phyloP scores from a whole-genome alignment of 2,329 filamentous ascomycete genomes.

The Cladorrhinum sp. region DNA sequence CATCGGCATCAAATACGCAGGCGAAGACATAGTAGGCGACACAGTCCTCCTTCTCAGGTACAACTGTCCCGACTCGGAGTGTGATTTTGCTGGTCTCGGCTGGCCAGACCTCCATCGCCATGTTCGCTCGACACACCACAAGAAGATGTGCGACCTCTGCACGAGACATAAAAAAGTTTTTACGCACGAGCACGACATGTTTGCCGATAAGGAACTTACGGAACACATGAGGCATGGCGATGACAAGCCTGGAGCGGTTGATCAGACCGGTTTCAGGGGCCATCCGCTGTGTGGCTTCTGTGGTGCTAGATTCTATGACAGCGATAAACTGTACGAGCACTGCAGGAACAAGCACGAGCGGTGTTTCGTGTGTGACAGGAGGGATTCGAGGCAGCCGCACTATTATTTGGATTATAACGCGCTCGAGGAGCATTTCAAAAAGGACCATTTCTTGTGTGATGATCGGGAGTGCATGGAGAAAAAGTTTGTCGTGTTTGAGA shows the following conservation, averaged over 20 bases:
- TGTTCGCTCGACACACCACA: slow-evolving; percentile 77
- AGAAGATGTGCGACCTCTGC: slow-evolving; percentile 89
- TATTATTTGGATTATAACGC: slow-evolving; percentile 90
- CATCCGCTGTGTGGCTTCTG: slow-evolving; percentile 96
- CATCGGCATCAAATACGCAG: slow-evolving; percentile 88
- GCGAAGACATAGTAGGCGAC: slow-evolving; percentile 84
- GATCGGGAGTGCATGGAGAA: slow-evolving; percentile 90
- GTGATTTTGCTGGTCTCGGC: slow-evolving; percentile 73
- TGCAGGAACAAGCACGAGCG: slow-evolving; percentile 92
- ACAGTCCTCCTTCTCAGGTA: slow-evolving; percentile 84
- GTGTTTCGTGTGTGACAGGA: slow-evolving; percentile 88
- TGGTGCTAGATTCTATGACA: slow-evolving; percentile 86
- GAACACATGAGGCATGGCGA: slow-evolving; percentile 90
- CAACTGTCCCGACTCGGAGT: slow-evolving; percentile 85
- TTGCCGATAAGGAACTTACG: slow-evolving; percentile 74
- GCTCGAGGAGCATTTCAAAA: slow-evolving; percentile 80
- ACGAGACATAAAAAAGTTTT: slow-evolving; percentile 96
- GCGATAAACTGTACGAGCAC: slow-evolving; percentile 91
- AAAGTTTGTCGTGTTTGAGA: slow-evolving; percentile 96
- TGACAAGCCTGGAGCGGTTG: slow-evolving; percentile 80
- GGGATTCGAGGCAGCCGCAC: slow-evolving; percentile 68
- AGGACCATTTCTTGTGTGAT: slow-evolving; percentile 80
- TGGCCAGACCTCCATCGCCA: slow-evolving; percentile 64
- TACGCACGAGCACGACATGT: slow-evolving; percentile 94
- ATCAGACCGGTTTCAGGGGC: slow-evolving; percentile 94